Conservation (phyloP, 2,329 filamentous ascomycete species). For the Fusarium phyllophilum region DNA sequence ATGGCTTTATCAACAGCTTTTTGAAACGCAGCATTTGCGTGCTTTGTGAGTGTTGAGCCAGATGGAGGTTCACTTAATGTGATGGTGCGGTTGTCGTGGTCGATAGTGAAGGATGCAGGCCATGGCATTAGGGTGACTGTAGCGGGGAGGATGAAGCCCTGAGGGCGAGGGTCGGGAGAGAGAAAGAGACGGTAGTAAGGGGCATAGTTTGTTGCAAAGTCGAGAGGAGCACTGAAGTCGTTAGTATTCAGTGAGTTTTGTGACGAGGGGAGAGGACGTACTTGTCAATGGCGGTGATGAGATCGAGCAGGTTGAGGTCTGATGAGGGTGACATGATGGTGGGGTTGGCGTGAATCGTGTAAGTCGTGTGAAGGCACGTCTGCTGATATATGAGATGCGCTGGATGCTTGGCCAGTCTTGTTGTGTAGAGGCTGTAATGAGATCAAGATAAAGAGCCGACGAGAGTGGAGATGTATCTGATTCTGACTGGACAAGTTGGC, state of each 20-base stretch:
- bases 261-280: constrained; percentile 38
- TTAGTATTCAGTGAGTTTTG: background rate
- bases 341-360: background rate
- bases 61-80: constrained; percentile 44
- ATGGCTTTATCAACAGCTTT: constrained; percentile 52
- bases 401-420: background rate
- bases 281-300: constrained; percentile 57
- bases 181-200: constrained; percentile 60
- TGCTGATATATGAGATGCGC: background rate
- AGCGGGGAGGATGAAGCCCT: constrained; percentile 61
- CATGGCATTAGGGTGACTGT: constrained; percentile 60
- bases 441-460: background rate
- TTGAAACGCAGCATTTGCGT: constrained; percentile 54
- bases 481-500: background rate
- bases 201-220: constrained; percentile 50
- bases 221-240: constrained; percentile 56
- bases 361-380: background rate
- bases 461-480: constrained; percentile 19
- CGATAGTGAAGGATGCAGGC: constrained; percentile 53
- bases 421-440: background rate
- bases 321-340: constrained; percentile 21
- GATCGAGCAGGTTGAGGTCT: constrained; percentile 47
- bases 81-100: constrained; percentile 47
- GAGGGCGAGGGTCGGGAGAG: constrained; percentile 56
- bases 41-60: constrained; percentile 38